These are phyloP conservation scores for Beta lomatogona DNA, from an alignment of 179 eudicot genomes.

Conservation along the genomic window DNA sequence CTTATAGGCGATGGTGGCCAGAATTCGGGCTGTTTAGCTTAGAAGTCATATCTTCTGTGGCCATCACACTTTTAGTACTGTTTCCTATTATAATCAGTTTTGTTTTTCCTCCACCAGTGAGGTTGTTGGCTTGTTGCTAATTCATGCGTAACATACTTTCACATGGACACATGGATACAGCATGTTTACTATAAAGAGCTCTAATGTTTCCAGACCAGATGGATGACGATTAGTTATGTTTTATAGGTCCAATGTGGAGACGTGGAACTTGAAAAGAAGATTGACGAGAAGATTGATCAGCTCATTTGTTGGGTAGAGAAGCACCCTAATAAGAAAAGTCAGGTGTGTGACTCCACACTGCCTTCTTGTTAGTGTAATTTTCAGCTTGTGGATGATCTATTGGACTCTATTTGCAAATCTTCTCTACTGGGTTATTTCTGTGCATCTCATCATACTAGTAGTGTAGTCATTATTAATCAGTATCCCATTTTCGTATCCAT, in stretches of 20 bases:
- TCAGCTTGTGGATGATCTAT: background rate
- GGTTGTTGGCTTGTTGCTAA: background rate
- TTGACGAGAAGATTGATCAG: slow-evolving; percentile 92
- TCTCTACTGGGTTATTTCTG: background rate
- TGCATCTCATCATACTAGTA: background rate
- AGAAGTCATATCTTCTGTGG: background rate
- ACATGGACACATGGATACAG: background rate
- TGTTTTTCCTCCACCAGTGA: background rate
- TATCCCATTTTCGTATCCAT: background rate
- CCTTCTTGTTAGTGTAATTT: background rate
- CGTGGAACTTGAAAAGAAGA: slow-evolving; percentile 78
- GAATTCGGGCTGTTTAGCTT: background rate
- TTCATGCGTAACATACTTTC: background rate
- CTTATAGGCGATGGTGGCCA: background rate
- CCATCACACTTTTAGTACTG: background rate
- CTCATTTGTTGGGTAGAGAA: slow-evolving; percentile 87
- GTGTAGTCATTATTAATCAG: background rate
- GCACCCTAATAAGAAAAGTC: slow-evolving; percentile 96
- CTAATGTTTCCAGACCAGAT: background rate
- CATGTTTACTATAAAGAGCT: background rate
- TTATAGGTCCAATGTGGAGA: slow-evolving; percentile 92
- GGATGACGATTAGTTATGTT: background rate
- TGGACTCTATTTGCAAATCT: background rate
- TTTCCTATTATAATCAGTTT: background rate
- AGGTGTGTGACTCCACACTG: slow-evolving; percentile 44